phyloP scores from a whole-genome alignment of 2,329 filamentous ascomycete genomes.

The Stachybotrys chlorohalonatus region DNA sequence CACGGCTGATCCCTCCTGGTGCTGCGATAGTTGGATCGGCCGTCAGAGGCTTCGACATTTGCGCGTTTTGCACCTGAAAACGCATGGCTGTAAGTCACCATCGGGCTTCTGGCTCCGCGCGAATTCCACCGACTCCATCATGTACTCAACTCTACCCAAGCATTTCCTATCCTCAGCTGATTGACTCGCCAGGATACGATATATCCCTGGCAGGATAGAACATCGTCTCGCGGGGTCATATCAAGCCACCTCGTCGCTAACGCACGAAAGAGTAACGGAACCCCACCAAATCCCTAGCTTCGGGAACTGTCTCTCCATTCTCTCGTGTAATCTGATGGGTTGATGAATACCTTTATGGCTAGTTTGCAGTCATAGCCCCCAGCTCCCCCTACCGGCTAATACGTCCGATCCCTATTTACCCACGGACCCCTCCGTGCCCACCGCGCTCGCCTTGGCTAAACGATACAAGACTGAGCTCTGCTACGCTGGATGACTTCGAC shows the following conservation, averaged over 20 bases:
- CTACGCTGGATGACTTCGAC: no score
- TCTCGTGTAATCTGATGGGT: background rate
- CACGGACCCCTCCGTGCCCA: background rate
- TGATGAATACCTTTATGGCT: background rate
- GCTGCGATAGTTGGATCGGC: background rate
- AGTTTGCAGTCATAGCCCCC: background rate
- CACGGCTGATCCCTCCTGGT: background rate
- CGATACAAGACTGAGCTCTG: background rate
- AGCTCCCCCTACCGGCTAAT: background rate
- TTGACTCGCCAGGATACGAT: no score
- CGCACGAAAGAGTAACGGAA: background rate
- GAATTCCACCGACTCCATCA: no score
- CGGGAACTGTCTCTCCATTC: background rate
- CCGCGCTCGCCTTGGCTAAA: background rate
- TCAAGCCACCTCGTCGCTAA: background rate
- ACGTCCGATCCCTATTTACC: background rate
- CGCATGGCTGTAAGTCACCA: no score
- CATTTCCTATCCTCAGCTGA: background rate
- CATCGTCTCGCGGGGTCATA: background rate
- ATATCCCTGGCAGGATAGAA: background rate
- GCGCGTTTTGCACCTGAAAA: no score
- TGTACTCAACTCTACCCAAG: background rate
- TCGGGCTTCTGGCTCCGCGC: no score
- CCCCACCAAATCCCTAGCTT: background rate
- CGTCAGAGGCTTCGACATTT: no score